These are phyloP conservation scores for Tricladium varicosporioides DNA, from an alignment of 2,329 filamentous ascomycete genomes.

Conservation along the genomic window DNA sequence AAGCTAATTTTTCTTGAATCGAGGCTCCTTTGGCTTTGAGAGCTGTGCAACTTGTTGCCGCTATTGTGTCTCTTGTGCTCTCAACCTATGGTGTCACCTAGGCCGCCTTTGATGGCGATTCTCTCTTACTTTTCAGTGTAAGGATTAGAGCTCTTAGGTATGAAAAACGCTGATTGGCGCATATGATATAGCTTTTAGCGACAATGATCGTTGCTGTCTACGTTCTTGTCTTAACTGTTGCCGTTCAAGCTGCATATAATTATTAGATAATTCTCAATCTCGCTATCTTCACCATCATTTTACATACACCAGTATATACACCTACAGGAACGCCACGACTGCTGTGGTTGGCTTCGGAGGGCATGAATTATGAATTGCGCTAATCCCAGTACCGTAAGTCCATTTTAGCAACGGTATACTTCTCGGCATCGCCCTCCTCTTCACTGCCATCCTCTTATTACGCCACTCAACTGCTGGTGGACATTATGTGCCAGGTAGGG, in stretches of 20 bases:
- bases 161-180: background rate
- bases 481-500: constrained; percentile 8
- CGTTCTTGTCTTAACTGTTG: constrained; percentile 37
- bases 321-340: constrained; percentile 20
- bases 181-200: constrained; percentile 34
- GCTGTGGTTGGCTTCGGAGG: constrained; percentile 20
- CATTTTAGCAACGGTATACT: constrained; percentile 14
- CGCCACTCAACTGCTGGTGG: constrained; percentile 20
- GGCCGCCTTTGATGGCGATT: constrained; percentile 30
- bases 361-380: constrained; percentile 19
- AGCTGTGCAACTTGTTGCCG: constrained; percentile 37
- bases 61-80: constrained; percentile 46
- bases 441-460: constrained; percentile 13
- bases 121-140: constrained; percentile 38
- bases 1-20: constrained; percentile 1
- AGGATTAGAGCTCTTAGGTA: constrained; percentile 22
- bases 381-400: background rate
- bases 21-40: constrained; percentile 10
- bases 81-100: constrained; percentile 43
- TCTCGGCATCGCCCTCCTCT: constrained; percentile 16
- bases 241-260: constrained; percentile 43
- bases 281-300: constrained; percentile 44
- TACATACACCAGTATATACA: constrained; percentile 8
- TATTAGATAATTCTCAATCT: constrained; percentile 52
- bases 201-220: constrained; percentile 48